Percentiles rank a stretch among this genome's conserved stretches.
Evolutionary conservation across 805 yeast species (phyloP).

Genomic region (Candida michaelii): DNA sequence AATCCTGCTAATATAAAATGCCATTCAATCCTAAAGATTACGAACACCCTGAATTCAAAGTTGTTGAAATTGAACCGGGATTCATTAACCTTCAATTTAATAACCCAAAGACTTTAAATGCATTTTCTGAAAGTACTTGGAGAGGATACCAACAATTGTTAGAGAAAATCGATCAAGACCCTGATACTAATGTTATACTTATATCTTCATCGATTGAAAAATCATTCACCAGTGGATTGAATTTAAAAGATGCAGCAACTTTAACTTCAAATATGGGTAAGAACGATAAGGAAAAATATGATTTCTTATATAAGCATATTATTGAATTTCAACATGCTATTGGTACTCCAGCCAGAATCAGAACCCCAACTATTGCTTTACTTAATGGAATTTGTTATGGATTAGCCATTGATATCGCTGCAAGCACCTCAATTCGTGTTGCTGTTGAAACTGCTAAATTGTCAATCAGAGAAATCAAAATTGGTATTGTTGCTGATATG

Average conservation of each 20-base stretch:
- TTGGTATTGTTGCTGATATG: conserved; percentile 78
- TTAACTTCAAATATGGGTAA: not conserved
- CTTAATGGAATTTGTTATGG: conserved; percentile 68
- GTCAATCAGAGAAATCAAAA: conserved; percentile 66
- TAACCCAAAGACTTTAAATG: conserved; percentile 60
- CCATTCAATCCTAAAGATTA: conserved; percentile 13
- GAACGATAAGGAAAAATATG: conserved; percentile 19
- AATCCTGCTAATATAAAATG: not conserved
- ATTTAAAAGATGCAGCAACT: conserved; percentile 41
- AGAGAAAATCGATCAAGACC: conserved; percentile 40
- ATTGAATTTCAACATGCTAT: conserved; percentile 60
- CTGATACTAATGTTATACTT: conserved; percentile 49
- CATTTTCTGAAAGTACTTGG: conserved; percentile 58
- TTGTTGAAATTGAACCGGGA: conserved; percentile 43
- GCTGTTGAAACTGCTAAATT: conserved; percentile 52
- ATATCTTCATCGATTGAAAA: conserved; percentile 56
- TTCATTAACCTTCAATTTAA: conserved; percentile 61
- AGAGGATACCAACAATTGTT: conserved; percentile 53
- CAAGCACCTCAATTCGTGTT: conserved; percentile 58
- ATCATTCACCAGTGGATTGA: conserved; percentile 66
- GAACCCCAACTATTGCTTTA: conserved; percentile 64
- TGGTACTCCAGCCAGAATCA: conserved; percentile 45
- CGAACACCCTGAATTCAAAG: conserved; percentile 33
- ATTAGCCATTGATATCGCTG: conserved; percentile 64
- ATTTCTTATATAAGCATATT: conserved; percentile 36